Evolutionary conservation across 148 eudicot genomes (phyloP).

Genomic region (Spergularia bocconei): DNA sequence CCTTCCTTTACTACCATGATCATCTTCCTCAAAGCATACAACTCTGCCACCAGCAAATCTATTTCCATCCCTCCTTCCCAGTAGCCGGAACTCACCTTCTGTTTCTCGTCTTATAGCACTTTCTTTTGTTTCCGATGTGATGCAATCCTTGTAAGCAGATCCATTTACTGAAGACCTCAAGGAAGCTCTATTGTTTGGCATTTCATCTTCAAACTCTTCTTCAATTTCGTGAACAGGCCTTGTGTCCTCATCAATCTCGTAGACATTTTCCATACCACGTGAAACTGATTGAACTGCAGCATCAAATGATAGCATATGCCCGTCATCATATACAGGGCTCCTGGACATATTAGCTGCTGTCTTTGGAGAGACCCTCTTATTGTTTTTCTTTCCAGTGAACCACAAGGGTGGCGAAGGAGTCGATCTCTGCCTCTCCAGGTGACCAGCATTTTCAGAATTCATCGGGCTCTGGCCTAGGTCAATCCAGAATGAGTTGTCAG

Average conservation of each 20-base stretch:
- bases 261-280: conserved; percentile 47
- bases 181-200: conserved; percentile 23
- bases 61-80: conserved; percentile 79
- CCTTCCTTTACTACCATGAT: conserved; percentile 55
- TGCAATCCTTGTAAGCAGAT: conserved; percentile 14
- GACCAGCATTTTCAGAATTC: conserved; percentile 57
- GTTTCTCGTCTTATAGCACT: conserved; percentile 90
- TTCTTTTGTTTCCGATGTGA: conserved; percentile 50
- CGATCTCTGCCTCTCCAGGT: conserved; percentile 40
- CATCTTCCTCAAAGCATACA: conserved; percentile 66
- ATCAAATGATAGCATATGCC: conserved; percentile 68
- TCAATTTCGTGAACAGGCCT: conserved; percentile 54
- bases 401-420: conserved; percentile 63
- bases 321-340: conserved; percentile 56
- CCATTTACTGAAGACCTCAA: conserved; percentile 31
- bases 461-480: conserved; percentile 92
- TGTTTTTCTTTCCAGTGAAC: conserved; percentile 53
- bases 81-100: conserved; percentile 87
- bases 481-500: conserved; percentile 94
- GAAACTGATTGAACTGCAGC: conserved; percentile 91
- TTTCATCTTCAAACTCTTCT: conserved; percentile 50
- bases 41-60: conserved; percentile 59
- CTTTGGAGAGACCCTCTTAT: conserved; percentile 60
- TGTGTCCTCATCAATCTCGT: conserved; percentile 49
- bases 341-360: conserved; percentile 36